phyloP scores from a whole-genome alignment of 768 basidiomycete genomes.

The Leucocoprinus birnbaumii region DNA sequence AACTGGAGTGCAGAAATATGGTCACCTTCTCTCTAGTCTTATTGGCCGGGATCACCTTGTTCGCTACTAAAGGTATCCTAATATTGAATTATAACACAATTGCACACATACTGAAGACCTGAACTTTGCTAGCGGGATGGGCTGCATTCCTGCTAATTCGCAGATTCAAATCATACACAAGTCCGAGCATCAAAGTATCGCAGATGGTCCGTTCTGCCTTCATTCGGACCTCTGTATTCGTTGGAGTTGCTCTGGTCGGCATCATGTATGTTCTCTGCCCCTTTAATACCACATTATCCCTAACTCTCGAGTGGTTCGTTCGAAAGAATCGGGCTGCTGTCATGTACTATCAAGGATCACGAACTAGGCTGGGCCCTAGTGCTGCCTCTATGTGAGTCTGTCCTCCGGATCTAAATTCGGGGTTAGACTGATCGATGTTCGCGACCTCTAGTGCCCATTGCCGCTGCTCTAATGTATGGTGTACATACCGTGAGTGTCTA shows the following conservation, averaged over 20 bases:
- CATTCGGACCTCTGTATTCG: slow-evolving; percentile 3
- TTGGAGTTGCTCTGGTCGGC: neutral
- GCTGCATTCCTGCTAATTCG: neutral
- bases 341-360: neutral
- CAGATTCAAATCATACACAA: slow-evolving; percentile 3
- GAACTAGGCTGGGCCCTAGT: slow-evolving; percentile 5
- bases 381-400: neutral
- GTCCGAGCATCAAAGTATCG: slow-evolving; percentile 1
- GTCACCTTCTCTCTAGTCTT: neutral
- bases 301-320: neutral
- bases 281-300: neutral
- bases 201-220: slow-evolving; percentile 6
- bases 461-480: slow-evolving; percentile 7
- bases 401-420: neutral
- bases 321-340: neutral
- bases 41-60: neutral
- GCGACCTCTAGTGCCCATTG: slow-evolving; percentile 1
- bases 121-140: neutral
- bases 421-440: neutral
- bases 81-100: neutral
- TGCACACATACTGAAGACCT: neutral
- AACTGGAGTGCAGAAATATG: neutral
- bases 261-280: neutral
- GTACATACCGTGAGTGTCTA: neutral
- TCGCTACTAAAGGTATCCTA: neutral